Evolutionary conservation across 345 rosid species (phyloP), one percentile per base, ranked within the genome.

Genomic region (Eutrema japonicum): DNA sequence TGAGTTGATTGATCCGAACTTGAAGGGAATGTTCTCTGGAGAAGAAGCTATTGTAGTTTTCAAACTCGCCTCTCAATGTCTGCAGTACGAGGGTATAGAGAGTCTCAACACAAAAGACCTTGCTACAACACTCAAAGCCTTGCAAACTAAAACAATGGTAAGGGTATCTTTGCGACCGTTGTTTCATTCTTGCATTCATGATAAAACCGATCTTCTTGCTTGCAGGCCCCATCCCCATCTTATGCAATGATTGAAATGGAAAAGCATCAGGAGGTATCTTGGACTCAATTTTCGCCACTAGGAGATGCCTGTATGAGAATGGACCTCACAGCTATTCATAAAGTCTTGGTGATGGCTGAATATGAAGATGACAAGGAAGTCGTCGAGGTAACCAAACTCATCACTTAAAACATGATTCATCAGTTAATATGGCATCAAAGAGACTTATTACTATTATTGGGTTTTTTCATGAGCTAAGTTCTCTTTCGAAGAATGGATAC

Each of bases 401-500:
- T 35, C 26, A 48, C 36, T 54, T 13, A 10, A 42, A 66, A 11
- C 41, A 51, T 63, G 30, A 37, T 46, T 46, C 4, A 8, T 3
- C 27, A 16, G 22, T 46, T 70, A 27, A 36, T 35, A 3, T 61
- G 52, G 26, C 58, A 45, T 40, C 53, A 64, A 71, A 64, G 49
- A 57, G 67, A 10, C 63, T 72, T 40, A 46, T 72, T 40, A 46
- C n/a, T 42, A 9, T 30, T 13, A n/a, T 27, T 41, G 30, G 60
- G 37, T 50, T 56, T 64, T 3, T 43, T 58, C 16, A 6, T 74
- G 78, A 41, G 37, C 54, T 70, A 78, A 91, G 99, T 73, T 85
- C 35, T 92, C 98, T 74, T 92, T 92, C 75, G 89, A 90, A 84
- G 99, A 95, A 74, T 92, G 97, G 98, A 84, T 88, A 13, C 92